Evolutionary conservation across 768 basidiomycete species (phyloP), one percentile per base, ranked within the genome.

Genomic region (Lactarius evosmus): DNA sequence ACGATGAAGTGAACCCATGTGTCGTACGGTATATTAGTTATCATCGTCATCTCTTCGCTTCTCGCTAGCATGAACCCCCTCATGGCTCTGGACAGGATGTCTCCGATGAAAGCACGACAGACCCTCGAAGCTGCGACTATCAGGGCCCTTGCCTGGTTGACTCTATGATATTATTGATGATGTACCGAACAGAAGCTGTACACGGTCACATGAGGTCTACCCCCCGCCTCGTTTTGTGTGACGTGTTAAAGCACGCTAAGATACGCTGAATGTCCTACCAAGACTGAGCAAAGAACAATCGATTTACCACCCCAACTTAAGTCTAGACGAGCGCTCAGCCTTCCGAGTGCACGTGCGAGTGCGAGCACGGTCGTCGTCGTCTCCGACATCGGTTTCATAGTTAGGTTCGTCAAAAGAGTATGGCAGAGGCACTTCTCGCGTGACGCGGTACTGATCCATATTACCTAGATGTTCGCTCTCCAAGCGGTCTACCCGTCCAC

Each of bases 381-480:
- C 78, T 5, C 78, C 81, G 17, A 81, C 80, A 27, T 80, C 82
- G 79, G 36, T 77, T 74, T 52, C 84, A 80, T 51, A 77, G 71
- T 4, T 67, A 70, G 33, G 67, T 4, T 76, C 74, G 52, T 87
- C 83, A 58, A 87, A 76, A 1, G 77, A 72, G 73, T 95, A 96
- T 2, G 93, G 93, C 36, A 97, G 75, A 0, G 92, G 89, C 16
- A 93, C 85, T 70, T 97, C 93, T 29, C 88, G 81, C 1, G 89
- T 93, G 49, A 91, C 85, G 27, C 94, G 91, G 73, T 93, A 96
- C 69, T 94, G 93, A 80, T 93, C 92, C 74, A 91, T 85, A 73
- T 97, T 97, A 79, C 91, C 91, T 30, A 95, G 76, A 67, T 97
- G 95, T 75, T 97, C 95, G 75, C 91, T 94, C 74, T 95, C 91